Evolutionary conservation across 352 stramenopile species (phyloP), one percentile per base, ranked within the genome.

Genomic region (Globisporangium rhizosaccharum): DNA sequence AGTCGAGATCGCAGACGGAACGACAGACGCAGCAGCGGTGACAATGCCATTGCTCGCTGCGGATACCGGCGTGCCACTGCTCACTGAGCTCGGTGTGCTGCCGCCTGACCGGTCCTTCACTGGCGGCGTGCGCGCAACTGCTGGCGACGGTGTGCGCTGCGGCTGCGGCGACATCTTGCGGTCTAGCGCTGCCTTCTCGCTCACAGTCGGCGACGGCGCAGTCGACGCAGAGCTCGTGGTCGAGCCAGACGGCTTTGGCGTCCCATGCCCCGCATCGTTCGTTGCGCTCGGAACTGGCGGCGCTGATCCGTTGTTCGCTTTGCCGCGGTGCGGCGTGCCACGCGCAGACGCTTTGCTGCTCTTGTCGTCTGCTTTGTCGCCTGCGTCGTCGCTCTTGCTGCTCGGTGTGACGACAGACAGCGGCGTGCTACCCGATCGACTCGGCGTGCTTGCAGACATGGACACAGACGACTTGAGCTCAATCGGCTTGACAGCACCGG

Each of bases 391-490:
- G 51, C 52, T 81, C 66, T 87, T 91, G 39, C 33, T 74, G 2
- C 65, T 70, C 26, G 73, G 71, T 10, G 71, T 83, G 14, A 53
- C 63, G 8, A 65, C 70, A 2, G 68, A 61, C 1, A 68, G 39
- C 8, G 48, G 44, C 17, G 62, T 49, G 25, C 2, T 62, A 14
- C 25, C 53, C 2, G 54, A 30, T 11, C 75, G 73, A 71, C 68
- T 88, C 17, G 70, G 70, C 17, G 70, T 78, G 4, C 65, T 71
- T 14, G 51, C 33, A n/a, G 70, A 73, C 23, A 75, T 51, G 3
- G 80, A 70, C 10, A 74, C 74, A 11, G 79, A 87, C n/a, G 73
- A 77, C 76, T 93, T 93, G 37, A 93, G 71, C 50, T 93, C 84
- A 49, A 90, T 79, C 3, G 84, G 75, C 61, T 93, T 93, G 8